These are phyloP conservation scores for Didymella exigua DNA, from an alignment of 2,329 filamentous ascomycete genomes.

Conservation along the genomic window DNA sequence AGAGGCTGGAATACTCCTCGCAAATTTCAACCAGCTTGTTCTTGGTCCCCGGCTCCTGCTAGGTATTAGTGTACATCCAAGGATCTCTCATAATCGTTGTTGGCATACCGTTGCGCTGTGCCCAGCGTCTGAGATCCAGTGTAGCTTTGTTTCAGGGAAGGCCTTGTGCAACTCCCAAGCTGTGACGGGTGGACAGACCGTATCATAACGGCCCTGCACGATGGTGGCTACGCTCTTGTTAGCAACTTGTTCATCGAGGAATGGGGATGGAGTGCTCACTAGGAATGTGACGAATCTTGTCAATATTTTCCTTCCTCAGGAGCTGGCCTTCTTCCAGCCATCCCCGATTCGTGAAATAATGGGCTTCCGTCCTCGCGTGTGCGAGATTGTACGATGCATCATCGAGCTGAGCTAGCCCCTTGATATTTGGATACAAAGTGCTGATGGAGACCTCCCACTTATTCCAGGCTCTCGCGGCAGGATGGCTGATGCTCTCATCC, in stretches of 20 bases:
- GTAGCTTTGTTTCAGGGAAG: constrained; percentile 43
- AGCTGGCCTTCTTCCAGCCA: constrained; percentile 53
- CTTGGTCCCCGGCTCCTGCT: constrained; percentile 33
- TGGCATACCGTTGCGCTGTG: constrained; percentile 36
- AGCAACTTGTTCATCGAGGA: not conserved
- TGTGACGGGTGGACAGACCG: constrained; percentile 53
- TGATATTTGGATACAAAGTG: constrained; percentile 29
- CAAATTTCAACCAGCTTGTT: constrained; percentile 33
- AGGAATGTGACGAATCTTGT: constrained; percentile 47
- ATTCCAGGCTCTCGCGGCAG: constrained; percentile 47
- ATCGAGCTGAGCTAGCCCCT: constrained; percentile 31
- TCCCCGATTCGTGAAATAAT: constrained; percentile 52
- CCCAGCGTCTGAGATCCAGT: constrained; percentile 43
- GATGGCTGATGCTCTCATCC: constrained; percentile 34
- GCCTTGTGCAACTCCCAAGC: constrained; percentile 53
- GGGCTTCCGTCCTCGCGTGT: constrained; percentile 52
- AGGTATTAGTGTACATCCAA: not conserved
- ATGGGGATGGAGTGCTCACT: constrained; percentile 7
- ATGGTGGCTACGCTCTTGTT: constrained; percentile 37
- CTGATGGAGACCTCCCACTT: constrained; percentile 45
- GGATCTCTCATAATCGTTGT: not conserved
- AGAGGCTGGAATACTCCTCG: constrained; percentile 29
- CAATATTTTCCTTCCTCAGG: constrained; percentile 40
- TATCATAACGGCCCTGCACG: constrained; percentile 55
- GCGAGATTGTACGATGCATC: constrained; percentile 40